Base-by-base conservation (phyloP, 192 early-diverging fungal genomes). In the Umbelopsis vinacea region DNA sequence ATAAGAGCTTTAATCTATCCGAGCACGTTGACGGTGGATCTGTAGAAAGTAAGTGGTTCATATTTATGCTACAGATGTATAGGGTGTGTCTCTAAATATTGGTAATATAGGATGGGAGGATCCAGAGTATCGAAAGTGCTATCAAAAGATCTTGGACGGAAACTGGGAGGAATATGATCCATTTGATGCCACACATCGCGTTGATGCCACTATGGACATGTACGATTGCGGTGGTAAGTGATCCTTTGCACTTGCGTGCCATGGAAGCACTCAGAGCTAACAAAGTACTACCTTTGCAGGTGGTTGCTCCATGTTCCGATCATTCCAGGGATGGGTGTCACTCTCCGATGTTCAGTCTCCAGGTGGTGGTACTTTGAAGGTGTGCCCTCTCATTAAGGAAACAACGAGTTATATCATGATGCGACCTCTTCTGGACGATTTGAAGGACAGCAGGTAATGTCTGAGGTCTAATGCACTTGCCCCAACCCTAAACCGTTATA, bases 301-400 rank as follows among this genome's bases (percentile, higher is more conserved):
- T 7, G 68, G 73, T 14, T 71, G 73, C 23, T 75, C 69, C 38
- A 74, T 79, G 24, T 79, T 74, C 67, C 45, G 78, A 24, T 66
- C 68, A 3, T 79, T 79, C 43, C 77, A 79, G 68, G 77, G 77
- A 10, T 79, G 77, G 77, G 37, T 79, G 10, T 67, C 77, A 35
- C 50, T 79, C 21, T 66, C 73, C 2, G 46, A 71, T 19, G 73
- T 75, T 9, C 48, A 60, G 45, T 63, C 57, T n/a, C 73, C 73
- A 21, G 53, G 54, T 10, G 66, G 73, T 45, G 78, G 72, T 8
- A 74, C 68, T 23, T 50, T 79, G 24, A 74, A 67, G 33, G 73
- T 79, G 0, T 75, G 72, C 60, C 78, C 78, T 35, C 67, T 79
- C 38, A 45, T 79, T n/a, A 60, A 72, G 14, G 73, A 79, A 60